Evolutionary conservation across 768 basidiomycete species (phyloP).

Genomic region (Termitomyces sp.): DNA sequence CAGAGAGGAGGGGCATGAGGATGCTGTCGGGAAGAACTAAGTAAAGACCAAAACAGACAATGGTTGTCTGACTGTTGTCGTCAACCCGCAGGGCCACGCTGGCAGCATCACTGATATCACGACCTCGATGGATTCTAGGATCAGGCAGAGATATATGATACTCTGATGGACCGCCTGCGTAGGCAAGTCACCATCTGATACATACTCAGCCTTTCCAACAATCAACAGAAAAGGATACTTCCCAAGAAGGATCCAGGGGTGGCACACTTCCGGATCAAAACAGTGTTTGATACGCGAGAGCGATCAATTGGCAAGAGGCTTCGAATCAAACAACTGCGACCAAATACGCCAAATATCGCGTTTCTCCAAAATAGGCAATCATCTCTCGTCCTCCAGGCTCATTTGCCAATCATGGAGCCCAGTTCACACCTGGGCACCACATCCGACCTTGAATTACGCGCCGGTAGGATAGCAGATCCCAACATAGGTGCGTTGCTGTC

Average conservation of each 20-base stretch:
- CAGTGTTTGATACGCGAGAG: neutral
- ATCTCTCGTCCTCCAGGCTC: constrained; percentile 20
- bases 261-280: neutral
- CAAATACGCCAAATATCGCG: constrained; percentile 2
- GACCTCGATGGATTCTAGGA: too few species aligned
- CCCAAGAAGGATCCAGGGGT: too few species aligned
- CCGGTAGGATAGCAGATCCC: constrained; percentile 71
- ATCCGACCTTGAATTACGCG: constrained; percentile 65
- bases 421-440: constrained; percentile 28
- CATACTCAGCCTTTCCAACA: too few species aligned
- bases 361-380: constrained; percentile 19
- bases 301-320: neutral
- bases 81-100: too few species aligned
- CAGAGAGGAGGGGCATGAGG: constrained; percentile 1
- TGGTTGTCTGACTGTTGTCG: neutral
- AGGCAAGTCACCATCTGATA: neutral
- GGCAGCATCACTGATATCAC: neutral
- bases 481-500: constrained; percentile 47
- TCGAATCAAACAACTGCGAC: neutral
- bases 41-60: neutral
- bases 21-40: neutral
- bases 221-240: neutral
- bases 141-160: too few species aligned
- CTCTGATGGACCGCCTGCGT: too few species aligned
- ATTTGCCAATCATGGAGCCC: constrained; percentile 29